Evolutionary conservation across 2,329 filamentous ascomycete genomes (phyloP).

Genomic region (Dactylellina sp.): DNA sequence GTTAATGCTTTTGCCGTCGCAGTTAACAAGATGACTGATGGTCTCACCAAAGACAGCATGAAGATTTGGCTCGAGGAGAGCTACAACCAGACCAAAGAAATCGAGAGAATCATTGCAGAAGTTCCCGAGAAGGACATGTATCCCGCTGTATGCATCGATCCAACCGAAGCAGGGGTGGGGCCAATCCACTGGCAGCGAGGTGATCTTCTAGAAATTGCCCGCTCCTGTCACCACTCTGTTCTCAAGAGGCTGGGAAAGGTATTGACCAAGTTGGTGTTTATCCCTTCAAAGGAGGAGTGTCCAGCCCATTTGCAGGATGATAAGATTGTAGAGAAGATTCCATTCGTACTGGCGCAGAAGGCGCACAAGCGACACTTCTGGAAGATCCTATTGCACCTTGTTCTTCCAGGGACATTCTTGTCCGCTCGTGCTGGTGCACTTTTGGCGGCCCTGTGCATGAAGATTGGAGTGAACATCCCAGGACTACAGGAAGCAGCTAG

Average conservation of each 20-base stretch:
- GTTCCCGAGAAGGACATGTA: slow-evolving; percentile 65
- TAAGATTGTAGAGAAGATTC: slow-evolving; percentile 65
- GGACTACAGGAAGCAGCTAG: slow-evolving; percentile 65
- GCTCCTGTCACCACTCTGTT: slow-evolving; percentile 68
- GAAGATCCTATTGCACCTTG: slow-evolving; percentile 67
- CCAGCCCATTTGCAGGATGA: slow-evolving; percentile 65
- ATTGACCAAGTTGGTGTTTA: slow-evolving; percentile 67
- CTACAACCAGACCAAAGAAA: slow-evolving; percentile 67
- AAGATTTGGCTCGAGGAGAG: slow-evolving; percentile 68
- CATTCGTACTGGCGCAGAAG: slow-evolving; percentile 64
- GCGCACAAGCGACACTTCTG: slow-evolving; percentile 65
- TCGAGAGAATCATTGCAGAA: slow-evolving; percentile 63
- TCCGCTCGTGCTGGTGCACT: slow-evolving; percentile 66
- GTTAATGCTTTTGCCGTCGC: slow-evolving; percentile 65
- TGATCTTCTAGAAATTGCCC: slow-evolving; percentile 68
- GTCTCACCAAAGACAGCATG: slow-evolving; percentile 64
- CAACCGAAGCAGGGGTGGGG: slow-evolving; percentile 65
- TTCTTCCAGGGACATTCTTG: slow-evolving; percentile 68
- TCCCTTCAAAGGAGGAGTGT: slow-evolving; percentile 64
- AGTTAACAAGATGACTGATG: slow-evolving; percentile 63
- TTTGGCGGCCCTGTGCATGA: slow-evolving; percentile 67
- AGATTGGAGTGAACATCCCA: slow-evolving; percentile 65
- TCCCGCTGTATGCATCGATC: slow-evolving; percentile 68
- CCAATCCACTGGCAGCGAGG: slow-evolving; percentile 64
- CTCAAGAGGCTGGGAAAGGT: slow-evolving; percentile 67